A percentile compares a stretch with the other conserved stretches of the same genome.
Evolutionary conservation across 306 rosid genomes (phyloP).

Genomic region (Geum urbanum): DNA sequence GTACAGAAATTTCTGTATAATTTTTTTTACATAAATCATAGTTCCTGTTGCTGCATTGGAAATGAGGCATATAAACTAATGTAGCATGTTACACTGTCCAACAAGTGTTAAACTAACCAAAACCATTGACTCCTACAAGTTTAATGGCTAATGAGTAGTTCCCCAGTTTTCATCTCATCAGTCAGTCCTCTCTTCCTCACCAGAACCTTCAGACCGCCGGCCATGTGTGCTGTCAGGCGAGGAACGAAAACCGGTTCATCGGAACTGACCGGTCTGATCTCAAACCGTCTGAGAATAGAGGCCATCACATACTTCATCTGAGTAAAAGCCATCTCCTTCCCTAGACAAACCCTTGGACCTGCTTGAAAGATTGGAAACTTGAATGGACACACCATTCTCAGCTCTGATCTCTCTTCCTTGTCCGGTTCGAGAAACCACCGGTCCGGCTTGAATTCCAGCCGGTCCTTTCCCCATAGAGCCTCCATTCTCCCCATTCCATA

Average conservation of each 20-base stretch:
- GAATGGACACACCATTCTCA: slow-evolving; percentile 52
- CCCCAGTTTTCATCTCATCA: slow-evolving; percentile 5
- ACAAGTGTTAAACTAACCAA: neutral
- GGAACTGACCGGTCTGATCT: slow-evolving; percentile 36
- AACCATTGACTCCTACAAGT: slow-evolving; percentile 21
- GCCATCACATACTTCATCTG: slow-evolving; percentile 79
- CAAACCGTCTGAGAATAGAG: slow-evolving; percentile 49
- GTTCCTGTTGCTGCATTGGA: neutral
- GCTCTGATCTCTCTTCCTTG: slow-evolving; percentile 21
- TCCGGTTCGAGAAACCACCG: slow-evolving; percentile 62
- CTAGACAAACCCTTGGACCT: slow-evolving; percentile 87
- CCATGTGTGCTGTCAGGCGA: slow-evolving; percentile 86
- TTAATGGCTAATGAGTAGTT: neutral
- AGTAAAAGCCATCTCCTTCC: slow-evolving; percentile 83
- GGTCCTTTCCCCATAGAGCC: slow-evolving; percentile 67
- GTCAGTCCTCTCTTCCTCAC: slow-evolving; percentile 44
- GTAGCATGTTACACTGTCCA: slow-evolving; percentile 26
- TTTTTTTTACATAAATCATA: slow-evolving; percentile 16
- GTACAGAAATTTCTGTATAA: neutral
- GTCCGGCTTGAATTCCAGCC: slow-evolving; percentile 67
- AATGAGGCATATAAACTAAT: slow-evolving; percentile 14
- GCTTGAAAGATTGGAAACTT: slow-evolving; percentile 79
- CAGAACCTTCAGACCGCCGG: slow-evolving; percentile 64
- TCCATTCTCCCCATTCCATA: slow-evolving; percentile 97
- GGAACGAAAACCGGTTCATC: slow-evolving; percentile 68